A percentile compares a stretch with the other conserved stretches of the same genome.
Evolutionary conservation across 2,329 filamentous ascomycete species (phyloP).

Genomic region (Colletotrichum eleusines): DNA sequence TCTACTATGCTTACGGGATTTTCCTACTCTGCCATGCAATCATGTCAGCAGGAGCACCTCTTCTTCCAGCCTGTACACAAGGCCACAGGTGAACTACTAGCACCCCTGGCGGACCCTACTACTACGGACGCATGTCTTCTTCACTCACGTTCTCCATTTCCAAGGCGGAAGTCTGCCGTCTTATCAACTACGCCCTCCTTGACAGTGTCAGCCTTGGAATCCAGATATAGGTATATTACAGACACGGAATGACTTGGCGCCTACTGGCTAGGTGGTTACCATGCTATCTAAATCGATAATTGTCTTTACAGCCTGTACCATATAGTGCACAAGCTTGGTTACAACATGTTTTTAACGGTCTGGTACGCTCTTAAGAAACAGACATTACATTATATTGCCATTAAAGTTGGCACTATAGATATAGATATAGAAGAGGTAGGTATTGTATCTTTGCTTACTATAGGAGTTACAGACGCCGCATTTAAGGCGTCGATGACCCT

Average conservation of each 20-base stretch:
- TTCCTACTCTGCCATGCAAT: too few relatives aligned
- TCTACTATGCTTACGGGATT: too few relatives aligned
- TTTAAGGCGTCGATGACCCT: too few relatives aligned
- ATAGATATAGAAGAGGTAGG: too few relatives aligned
- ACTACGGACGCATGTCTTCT: background rate
- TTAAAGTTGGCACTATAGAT: constrained; percentile 51
- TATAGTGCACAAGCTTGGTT: constrained; percentile 49
- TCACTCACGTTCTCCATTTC: background rate
- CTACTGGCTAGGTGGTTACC: background rate
- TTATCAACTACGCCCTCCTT: background rate
- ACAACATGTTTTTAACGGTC: constrained; percentile 49
- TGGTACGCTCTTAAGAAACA: constrained; percentile 50
- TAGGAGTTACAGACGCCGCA: too few relatives aligned
- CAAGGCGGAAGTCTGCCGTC: background rate
- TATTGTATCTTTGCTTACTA: too few relatives aligned
- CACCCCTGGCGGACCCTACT: background rate
- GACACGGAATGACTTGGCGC: background rate
- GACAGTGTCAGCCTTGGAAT: background rate
- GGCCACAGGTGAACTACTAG: background rate
- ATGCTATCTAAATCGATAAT: background rate
- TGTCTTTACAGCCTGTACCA: constrained; percentile 48
- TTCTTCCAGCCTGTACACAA: too few relatives aligned
- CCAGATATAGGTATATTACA: background rate
- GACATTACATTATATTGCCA: constrained; percentile 47
- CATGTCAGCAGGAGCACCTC: too few relatives aligned